These are phyloP conservation scores for Puccinia hordei DNA, from an alignment of 1,284 basidiomycete species.

Conservation along the genomic window DNA sequence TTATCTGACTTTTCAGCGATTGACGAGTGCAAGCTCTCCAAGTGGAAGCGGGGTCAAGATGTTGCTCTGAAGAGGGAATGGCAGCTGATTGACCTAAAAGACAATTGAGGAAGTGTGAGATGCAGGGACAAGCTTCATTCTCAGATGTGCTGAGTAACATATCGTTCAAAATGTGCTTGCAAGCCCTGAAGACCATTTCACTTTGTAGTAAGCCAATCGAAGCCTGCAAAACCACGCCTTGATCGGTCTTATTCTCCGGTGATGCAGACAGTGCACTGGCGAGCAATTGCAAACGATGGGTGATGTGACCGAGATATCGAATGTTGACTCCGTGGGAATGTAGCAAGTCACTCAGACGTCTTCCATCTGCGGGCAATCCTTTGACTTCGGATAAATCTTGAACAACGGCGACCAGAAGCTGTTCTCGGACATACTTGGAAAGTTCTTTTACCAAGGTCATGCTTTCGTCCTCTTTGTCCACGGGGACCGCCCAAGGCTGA, in stretches of 20 bases:
- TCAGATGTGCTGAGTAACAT: conserved; percentile 60
- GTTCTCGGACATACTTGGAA: conserved; percentile 63
- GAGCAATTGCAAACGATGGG: conserved; percentile 44
- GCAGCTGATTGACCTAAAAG: conserved; percentile 63
- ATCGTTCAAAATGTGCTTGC: conserved; percentile 64
- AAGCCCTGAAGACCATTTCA: conserved; percentile 66
- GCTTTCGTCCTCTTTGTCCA: conserved; percentile 61
- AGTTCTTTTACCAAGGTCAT: conserved; percentile 65
- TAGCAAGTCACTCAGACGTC: conserved; percentile 62
- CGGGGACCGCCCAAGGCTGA: conserved; percentile 53
- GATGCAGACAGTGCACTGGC: conserved; percentile 17
- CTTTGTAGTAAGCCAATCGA: conserved; percentile 58
- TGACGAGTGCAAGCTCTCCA: conserved; percentile 64
- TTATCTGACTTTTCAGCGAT: conserved; percentile 61
- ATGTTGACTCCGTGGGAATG: conserved; percentile 67
- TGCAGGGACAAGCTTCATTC: conserved; percentile 60
- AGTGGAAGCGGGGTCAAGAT: conserved; percentile 59
- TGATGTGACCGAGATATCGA: conserved; percentile 56
- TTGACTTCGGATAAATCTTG: conserved; percentile 63
- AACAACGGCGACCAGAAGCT: conserved; percentile 62
- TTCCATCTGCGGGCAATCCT: conserved; percentile 63
- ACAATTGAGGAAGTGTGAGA: conserved; percentile 67
- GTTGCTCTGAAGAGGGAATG: conserved; percentile 60
- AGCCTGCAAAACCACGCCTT: conserved; percentile 25
- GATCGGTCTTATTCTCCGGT: conserved; percentile 36